Evolutionary conservation across 768 basidiomycete species (phyloP), one percentile per base, ranked within the genome.

Genomic region (Serendipita sp.): DNA sequence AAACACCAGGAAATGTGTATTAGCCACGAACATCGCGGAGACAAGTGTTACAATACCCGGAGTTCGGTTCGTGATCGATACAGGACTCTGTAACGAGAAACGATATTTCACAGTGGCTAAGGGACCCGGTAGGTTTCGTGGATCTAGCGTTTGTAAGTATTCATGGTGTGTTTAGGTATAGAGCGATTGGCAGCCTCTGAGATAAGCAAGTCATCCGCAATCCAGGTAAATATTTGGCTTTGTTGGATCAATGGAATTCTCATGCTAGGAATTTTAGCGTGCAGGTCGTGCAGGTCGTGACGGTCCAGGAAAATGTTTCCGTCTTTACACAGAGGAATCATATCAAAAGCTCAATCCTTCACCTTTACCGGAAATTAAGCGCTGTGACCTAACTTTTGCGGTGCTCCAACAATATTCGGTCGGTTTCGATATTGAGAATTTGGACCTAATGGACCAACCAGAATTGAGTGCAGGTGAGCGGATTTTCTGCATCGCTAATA

Each of bases 1-100:
- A 1, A 80, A 83, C 63, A 83, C 81, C 1, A 83, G 96, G 65
- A 94, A 97, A 74, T 89, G 93, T 74, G 92, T 99, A 67, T 78
- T 99, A 45, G 88, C 96, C 1, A 99, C 96, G 16, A 99, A 98
- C 74, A 94, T 99, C 66, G 96, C 96, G 10, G 96, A 99, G 74
- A 98, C 96, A 0, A 91, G 89, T 11, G 92, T 99, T 72, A 98
- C 96, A 13, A 96, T 99, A 71, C 92, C 94, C 2, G 93, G 93
- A 0, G 86, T 99, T 65, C 87, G 83, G 70, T 98, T 90, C 73
- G 94, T 99, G 4, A 89, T 99, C 45, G 96, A 99, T 74, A 88
- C 92, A 0, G 96, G 96, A 1, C 88, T 93, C 73, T 90, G 88
- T 71, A 99, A 98, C 74, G 94, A 97, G 76, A 96, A 95, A 75